Evolutionary conservation across 2,329 filamentous ascomycete genomes (phyloP), one percentile per base, ranked within the genome.

Genomic region (Diaporthe nobilis): DNA sequence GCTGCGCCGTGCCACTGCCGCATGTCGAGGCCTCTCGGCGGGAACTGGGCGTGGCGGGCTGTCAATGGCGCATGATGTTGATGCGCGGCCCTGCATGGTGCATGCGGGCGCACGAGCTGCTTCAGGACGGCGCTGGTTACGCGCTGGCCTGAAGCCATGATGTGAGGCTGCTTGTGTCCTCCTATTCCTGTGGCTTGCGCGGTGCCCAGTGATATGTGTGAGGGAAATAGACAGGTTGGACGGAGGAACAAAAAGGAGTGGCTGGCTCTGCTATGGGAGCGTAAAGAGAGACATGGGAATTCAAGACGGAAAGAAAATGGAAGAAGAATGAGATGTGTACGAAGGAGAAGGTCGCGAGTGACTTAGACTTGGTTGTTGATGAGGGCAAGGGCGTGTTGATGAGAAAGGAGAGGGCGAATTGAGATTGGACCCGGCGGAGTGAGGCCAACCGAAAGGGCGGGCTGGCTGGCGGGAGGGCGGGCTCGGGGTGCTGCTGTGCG

Each of bases 121-220:
- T 70, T 70, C 60, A 71, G 49, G 61, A 68, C 22, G 39, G 61
- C 61, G 37, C 72, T 37, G n/a, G 28, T n/a, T 6, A 74, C 34
- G 53, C 72, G 72, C 53, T 58, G 72, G 51, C 72, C 51, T 55
- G 72, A 47, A 37, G 72, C 72, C 72, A 74, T 74, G 37, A 28
- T 70, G n/a, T 39, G 22, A 22, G 57, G 34, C 15, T 44, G 39
- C 31, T 22, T 4, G 34, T 51, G 20, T 25, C 28, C 58, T 34
- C 44, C 17, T 55, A 9, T 28, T 7, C 6, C 49, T 10, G 9
- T 37, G 34, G 31, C 31, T 42, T 42, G 65, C 15, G n/a, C 49
- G 0, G 25, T 47, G 25, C 34, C 25, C 17, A 34, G 17, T 44
- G 39, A 22, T 65, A 65, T 49, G 61, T 31, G n/a, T 34, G 28